A percentile compares a stretch with the other conserved stretches of the same genome.
Conservation (phyloP, 805 yeast species). For the Clavispora carvajalis region DNA sequence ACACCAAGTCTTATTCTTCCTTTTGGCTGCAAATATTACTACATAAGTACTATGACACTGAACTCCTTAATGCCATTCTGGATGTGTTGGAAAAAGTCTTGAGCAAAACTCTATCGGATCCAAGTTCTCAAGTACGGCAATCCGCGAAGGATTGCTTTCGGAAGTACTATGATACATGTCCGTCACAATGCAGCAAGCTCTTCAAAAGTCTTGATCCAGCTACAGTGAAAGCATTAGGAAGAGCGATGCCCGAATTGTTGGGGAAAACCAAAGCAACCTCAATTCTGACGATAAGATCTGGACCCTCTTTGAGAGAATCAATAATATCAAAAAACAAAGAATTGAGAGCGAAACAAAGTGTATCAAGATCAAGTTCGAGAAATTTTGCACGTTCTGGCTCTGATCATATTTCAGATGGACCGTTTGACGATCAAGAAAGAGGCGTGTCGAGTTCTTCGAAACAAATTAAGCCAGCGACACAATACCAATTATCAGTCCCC, state of each 20-base stretch:
- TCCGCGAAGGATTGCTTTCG: constrained; percentile 70
- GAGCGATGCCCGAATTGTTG: constrained; percentile 42
- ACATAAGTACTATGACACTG: constrained; percentile 1
- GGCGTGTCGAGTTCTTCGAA: not conserved
- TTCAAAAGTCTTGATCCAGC: constrained; percentile 37
- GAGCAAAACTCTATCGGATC: constrained; percentile 63
- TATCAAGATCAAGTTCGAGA: constrained; percentile 15
- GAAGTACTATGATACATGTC: constrained; percentile 55
- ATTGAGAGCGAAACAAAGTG: constrained; percentile 22
- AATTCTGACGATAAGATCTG: constrained; percentile 16
- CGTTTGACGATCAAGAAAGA: not conserved
- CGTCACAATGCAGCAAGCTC: constrained; percentile 42
- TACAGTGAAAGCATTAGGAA: constrained; percentile 56
- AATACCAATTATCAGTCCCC: not conserved
- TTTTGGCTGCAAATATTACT: constrained; percentile 57
- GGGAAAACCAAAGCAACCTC: not conserved
- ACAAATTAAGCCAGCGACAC: not conserved
- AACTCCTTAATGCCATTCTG: constrained; percentile 8
- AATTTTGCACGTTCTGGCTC: not conserved
- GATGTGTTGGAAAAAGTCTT: constrained; percentile 49
- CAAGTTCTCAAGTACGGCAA: constrained; percentile 76
- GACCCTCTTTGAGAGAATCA: constrained; percentile 46
- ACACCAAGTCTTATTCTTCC: constrained; percentile 65
- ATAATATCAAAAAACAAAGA: constrained; percentile 41
- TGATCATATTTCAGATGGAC: not conserved